Conservation (phyloP, 108 stramenopile genomes). For the Hondaea fermentalgiana region DNA sequence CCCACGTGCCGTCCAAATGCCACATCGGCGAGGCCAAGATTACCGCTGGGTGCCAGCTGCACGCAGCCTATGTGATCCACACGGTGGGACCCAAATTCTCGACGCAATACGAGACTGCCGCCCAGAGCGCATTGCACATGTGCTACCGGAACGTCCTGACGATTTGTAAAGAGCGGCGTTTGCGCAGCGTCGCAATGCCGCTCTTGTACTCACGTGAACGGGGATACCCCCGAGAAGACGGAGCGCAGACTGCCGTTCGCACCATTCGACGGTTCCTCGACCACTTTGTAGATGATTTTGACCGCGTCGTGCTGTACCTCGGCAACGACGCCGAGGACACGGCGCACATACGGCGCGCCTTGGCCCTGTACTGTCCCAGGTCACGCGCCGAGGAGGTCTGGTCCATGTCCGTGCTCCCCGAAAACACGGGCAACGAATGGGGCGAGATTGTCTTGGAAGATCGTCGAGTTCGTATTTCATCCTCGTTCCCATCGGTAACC, state of each 20-base stretch:
- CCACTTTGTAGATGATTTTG: not conserved
- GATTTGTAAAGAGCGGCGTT: not conserved
- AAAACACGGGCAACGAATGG: not conserved
- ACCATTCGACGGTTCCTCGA: slow-evolving; percentile 2
- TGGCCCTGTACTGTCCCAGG: not conserved
- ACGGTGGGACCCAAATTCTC: not conserved
- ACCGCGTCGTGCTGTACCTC: not conserved
- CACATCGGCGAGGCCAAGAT: not conserved
- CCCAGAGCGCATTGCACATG: not conserved
- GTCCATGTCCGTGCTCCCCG: not conserved
- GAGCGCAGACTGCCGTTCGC: not conserved
- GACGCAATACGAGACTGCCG: not conserved
- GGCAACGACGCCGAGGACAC: not conserved
- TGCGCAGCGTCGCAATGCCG: not conserved
- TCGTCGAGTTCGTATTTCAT: not conserved
- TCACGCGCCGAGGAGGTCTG: not conserved
- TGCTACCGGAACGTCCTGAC: not conserved
- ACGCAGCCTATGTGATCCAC: not conserved
- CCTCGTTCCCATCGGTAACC: not conserved
- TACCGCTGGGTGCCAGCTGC: not conserved
- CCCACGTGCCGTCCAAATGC: not conserved
- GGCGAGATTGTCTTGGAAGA: not conserved
- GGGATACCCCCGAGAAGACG: not conserved
- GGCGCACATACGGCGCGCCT: not conserved
- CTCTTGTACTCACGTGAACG: not conserved